Percentiles rank a stretch among this genome's conserved stretches.
Evolutionary conservation across 2,329 filamentous ascomycete species (phyloP).

Genomic region (Periconia sp.): DNA sequence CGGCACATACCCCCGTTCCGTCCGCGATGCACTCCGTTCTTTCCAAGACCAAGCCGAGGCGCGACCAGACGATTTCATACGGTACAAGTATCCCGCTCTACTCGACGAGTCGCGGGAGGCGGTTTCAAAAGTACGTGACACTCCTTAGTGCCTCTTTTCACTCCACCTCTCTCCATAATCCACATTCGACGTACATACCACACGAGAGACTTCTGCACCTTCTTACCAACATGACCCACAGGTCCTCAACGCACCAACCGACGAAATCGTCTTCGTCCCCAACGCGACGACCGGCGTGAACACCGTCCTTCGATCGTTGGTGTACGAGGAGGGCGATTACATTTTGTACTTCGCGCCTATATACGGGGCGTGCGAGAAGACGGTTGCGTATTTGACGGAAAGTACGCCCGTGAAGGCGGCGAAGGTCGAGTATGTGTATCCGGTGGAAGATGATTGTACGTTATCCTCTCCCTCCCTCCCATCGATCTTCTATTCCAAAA

Average conservation of each 20-base stretch:
- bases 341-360: conserved; percentile 78
- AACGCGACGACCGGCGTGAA: conserved; percentile 83
- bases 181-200: not conserved
- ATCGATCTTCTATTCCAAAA: too few species aligned
- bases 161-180: not conserved
- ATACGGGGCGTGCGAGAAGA: conserved; percentile 77
- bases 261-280: conserved; percentile 72
- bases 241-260: conserved; percentile 65
- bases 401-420: conserved; percentile 54
- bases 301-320: conserved; percentile 74
- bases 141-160: not conserved
- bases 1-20: conserved; percentile 68
- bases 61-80: conserved; percentile 74
- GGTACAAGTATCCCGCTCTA: conserved; percentile 63
- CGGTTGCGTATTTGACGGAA: conserved; percentile 72
- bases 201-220: conserved; percentile 44
- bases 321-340: conserved; percentile 70
- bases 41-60: conserved; percentile 70
- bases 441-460: conserved; percentile 62
- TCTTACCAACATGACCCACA: not conserved
- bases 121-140: conserved; percentile 42
- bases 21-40: conserved; percentile 62
- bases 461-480: not conserved
- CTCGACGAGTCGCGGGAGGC: conserved; percentile 67
- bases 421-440: conserved; percentile 66